Evolutionary conservation across 768 basidiomycete genomes (phyloP).

Genomic region (Strobilomyces dryophilus): DNA sequence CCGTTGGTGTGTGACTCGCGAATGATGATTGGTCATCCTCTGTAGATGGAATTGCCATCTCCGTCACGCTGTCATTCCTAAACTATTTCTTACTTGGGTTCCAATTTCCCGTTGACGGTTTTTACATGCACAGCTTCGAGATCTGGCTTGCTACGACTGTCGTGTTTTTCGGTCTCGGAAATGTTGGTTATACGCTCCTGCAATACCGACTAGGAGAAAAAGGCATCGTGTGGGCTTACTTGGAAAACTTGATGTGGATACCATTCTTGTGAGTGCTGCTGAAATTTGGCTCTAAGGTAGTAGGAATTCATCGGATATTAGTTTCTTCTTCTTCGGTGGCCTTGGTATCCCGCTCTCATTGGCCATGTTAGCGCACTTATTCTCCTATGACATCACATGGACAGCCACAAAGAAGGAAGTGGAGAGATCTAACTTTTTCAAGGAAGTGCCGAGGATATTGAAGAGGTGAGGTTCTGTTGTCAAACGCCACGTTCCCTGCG

Average conservation of each 20-base stretch:
- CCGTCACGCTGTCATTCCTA: slow-evolving; percentile 61
- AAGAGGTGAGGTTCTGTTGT: slow-evolving; percentile 33
- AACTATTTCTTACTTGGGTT: slow-evolving; percentile 77
- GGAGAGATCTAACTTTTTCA: slow-evolving; percentile 85
- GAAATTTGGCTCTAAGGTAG: background rate
- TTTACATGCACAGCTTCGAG: slow-evolving; percentile 77
- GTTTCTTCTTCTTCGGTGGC: slow-evolving; percentile 55
- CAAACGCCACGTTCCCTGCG: background rate
- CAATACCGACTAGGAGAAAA: slow-evolving; percentile 64
- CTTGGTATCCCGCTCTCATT: slow-evolving; percentile 50
- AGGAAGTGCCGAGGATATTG: slow-evolving; percentile 80
- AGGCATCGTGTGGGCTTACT: slow-evolving; percentile 18
- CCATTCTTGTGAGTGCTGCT: slow-evolving; percentile 35
- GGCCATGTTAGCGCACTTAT: slow-evolving; percentile 52
- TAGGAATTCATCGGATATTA: slow-evolving; percentile 8
- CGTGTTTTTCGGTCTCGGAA: slow-evolving; percentile 76
- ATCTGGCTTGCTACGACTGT: slow-evolving; percentile 74
- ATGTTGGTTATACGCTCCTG: slow-evolving; percentile 63
- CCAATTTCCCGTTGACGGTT: slow-evolving; percentile 67
- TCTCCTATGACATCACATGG: slow-evolving; percentile 59
- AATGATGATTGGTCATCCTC: background rate
- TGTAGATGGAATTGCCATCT: slow-evolving; percentile 54
- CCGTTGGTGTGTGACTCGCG: background rate
- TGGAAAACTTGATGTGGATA: slow-evolving; percentile 27
- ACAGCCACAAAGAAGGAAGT: slow-evolving; percentile 74